These are phyloP conservation scores for Zoysia matrella DNA, from an alignment of 202 grass and related monocot genomes.

Conservation along the genomic window DNA sequence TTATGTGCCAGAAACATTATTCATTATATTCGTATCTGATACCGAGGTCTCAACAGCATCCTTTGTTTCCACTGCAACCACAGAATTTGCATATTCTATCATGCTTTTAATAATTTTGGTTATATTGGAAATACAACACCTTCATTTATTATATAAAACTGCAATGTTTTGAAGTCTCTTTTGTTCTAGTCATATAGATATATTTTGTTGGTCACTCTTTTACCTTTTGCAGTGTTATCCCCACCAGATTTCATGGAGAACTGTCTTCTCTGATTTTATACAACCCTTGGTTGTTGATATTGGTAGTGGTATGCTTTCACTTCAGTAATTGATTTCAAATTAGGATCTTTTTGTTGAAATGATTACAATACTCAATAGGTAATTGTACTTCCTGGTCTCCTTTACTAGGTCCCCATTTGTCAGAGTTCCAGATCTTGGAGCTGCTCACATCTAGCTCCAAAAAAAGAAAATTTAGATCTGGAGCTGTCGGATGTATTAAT, in stretches of 20 bases:
- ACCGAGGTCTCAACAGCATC: not conserved
- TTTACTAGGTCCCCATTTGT: not conserved
- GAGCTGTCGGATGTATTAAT: too few species aligned
- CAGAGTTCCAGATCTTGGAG: not conserved
- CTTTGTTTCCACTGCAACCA: not conserved
- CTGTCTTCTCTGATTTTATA: conserved; percentile 59
- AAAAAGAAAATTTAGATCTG: not conserved
- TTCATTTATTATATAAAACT: conserved; percentile 4
- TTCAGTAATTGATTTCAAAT: conserved; percentile 35
- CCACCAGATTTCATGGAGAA: conserved; percentile 64
- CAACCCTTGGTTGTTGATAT: conserved; percentile 73
- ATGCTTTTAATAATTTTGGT: conserved; percentile 28
- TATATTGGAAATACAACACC: conserved; percentile 24
- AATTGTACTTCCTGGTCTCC: conserved; percentile 5
- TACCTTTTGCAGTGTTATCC: conserved; percentile 64
- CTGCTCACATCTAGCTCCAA: not conserved
- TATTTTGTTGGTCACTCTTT: conserved; percentile 24
- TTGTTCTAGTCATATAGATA: conserved; percentile 29
- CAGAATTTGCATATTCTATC: not conserved
- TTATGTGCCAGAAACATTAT: conserved; percentile 27
- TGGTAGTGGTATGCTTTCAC: conserved; percentile 77
- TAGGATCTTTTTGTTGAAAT: conserved; percentile 28
- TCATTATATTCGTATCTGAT: not conserved
- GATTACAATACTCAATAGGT: conserved; percentile 16
- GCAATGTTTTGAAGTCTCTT: conserved; percentile 19